Conservation (phyloP, 2,329 filamentous ascomycete genomes). For the Neonectria coccinea region DNA sequence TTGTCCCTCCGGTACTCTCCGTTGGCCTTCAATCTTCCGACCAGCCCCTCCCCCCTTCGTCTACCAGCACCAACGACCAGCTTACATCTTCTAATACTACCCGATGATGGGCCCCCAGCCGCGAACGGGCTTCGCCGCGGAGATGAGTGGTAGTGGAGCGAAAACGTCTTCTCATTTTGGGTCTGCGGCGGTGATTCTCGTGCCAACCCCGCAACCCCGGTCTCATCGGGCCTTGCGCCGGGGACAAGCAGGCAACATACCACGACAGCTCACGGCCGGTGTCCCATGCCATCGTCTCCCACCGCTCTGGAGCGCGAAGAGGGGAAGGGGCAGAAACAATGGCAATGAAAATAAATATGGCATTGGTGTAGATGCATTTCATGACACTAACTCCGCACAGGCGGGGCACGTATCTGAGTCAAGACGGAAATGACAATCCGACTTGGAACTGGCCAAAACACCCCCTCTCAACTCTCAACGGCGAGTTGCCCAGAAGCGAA, state of each 20-base stretch:
- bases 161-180: conserved; percentile 35
- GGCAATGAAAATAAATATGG: neutral
- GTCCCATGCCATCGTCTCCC: conserved; percentile 3
- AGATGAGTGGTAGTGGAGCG: conserved; percentile 29
- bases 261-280: neutral
- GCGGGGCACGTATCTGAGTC: conserved; percentile 1
- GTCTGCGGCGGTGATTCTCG: conserved; percentile 28
- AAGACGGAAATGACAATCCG: conserved; percentile 15
- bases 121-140: conserved; percentile 30
- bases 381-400: neutral
- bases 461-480: neutral
- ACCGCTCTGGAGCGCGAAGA: neutral
- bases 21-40: conserved; percentile 28
- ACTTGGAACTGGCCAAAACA: conserved; percentile 4
- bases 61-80: conserved; percentile 14
- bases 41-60: conserved; percentile 40
- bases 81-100: conserved; percentile 26
- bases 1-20: conserved; percentile 20
- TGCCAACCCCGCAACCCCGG: conserved; percentile 19
- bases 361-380: neutral
- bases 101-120: conserved; percentile 26
- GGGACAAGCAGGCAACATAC: conserved; percentile 1
- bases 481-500: conserved; percentile 19
- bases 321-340: neutral
- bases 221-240: conserved; percentile 1